Evolutionary conservation across 2,329 filamentous ascomycete species (phyloP), one percentile per base, ranked within the genome.

Genomic region (Beauveria varroae): DNA sequence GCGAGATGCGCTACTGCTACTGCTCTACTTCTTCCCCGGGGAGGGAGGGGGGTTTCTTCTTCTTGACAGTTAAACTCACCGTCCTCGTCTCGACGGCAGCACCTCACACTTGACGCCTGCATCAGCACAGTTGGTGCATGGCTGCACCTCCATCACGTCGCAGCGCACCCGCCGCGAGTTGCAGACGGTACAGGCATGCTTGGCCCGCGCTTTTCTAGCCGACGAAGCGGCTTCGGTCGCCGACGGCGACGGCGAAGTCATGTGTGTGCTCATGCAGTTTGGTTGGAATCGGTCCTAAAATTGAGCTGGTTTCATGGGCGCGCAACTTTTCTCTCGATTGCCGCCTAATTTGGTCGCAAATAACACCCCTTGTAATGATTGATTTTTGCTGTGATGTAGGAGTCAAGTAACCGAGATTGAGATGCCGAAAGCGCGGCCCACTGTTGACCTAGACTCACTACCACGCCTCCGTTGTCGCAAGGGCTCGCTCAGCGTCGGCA

Each of bases 181-280:
- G 67, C 73, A 74, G 51, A 69, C 65, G 50, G 70, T 69, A 61
- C 72, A 74, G 22, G 72, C 72, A 57, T 72, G 72, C 59, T 72
- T 73, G 7, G 72, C 72, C 30, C 72, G 68, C 30, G 68, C 68
- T 57, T 71, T 69, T 46, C 68, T 70, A 46, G 79, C 77, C 24
- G 53, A 63, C 16, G 64, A 63, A n/a, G 63, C 62, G 20, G 57
- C 49, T 9, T 55, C 50, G 46, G 60, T 50, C 57, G 59, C 62
- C 40, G 60, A 62, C 10, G 60, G 54, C 37, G 54, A 56, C 16
- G 60, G 60, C 26, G 60, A 62, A 16, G 54, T 49, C 54, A 62
- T 28, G n/a, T 40, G 60, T 41, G 58, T 37, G 22, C 51, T 54
- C 43, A 61, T 55, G 22, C n/a, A 24, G 40, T 30, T 30, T 30